Evolutionary conservation across 768 basidiomycete species (phyloP), one percentile per base, ranked within the genome.

Genomic region (Mycena alexandri): DNA sequence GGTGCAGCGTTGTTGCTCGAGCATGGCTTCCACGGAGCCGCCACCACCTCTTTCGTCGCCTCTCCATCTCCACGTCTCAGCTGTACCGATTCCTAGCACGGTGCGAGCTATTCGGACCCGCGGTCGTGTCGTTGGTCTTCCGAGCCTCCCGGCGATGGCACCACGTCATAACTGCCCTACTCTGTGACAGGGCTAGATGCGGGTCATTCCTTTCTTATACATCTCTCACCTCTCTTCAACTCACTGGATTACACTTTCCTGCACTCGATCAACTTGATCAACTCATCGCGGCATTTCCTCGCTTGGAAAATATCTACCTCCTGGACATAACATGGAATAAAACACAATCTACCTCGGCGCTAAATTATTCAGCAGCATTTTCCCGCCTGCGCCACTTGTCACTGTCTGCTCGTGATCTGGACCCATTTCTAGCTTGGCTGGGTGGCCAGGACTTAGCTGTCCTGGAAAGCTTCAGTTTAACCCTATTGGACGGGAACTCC

Each of bases 1-100:
- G 17, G 5, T 61, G 60, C 60, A 51, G 22, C 29, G 9, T 43
- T 11, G 50, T 52, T 17, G 38, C 60, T 6, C 48, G 42, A 3
- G 10, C 50, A 6, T 61, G 60, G 60, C 38, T 52, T 29, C 51
- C 51, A 9, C 38, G 60, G 17, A 61, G 60, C 50, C 60, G 60
- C 2, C 12, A n/a, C 38, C 41, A 61, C 29, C 60, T 61, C 9
- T 61, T 61, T 24, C 51, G 24, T 2, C 36, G 14, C n/a, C 17
- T 52, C 24, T 52, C 38, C 5, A 53, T 51, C n/a, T n/a, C 60
- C 8, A 33, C 50, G 2, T 43, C 60, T 42, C 51, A 36, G 0
- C 50, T 61, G 22, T 36, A 34, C 41, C 50, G 41, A 8, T 61
- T 61, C 22, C 38, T 61, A 5, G 17, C 16, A 11, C 50, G 41